Evolutionary conservation across 257 asterid species (phyloP).

Genomic region (Eustoma russellianum): DNA sequence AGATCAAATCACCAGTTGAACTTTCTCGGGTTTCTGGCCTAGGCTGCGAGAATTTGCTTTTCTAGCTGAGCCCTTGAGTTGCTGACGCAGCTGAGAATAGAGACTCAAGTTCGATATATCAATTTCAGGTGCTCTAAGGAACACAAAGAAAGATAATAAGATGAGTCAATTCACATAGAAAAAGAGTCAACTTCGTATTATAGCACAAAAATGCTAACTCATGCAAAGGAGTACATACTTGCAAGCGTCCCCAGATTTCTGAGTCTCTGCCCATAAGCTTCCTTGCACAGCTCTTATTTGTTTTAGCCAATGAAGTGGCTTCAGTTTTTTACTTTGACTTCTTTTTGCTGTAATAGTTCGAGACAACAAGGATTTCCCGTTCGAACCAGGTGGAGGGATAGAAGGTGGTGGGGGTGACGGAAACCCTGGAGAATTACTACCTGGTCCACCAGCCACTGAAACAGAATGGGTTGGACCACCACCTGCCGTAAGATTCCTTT

Average conservation of each 20-base stretch:
- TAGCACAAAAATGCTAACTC: conserved; percentile 1
- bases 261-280: conserved; percentile 98
- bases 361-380: conserved; percentile 49
- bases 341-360: conserved; percentile 46
- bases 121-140: conserved; percentile 82
- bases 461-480: background rate
- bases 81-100: conserved; percentile 77
- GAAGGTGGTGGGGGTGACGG: conserved; percentile 88
- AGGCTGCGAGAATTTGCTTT: conserved; percentile 46
- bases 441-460: conserved; percentile 12
- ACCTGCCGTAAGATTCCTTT: too few species aligned
- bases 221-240: conserved; percentile 35
- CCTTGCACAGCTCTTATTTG: conserved; percentile 88
- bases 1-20: conserved; percentile 63
- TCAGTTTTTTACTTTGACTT: conserved; percentile 58
- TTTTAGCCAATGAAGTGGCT: conserved; percentile 91
- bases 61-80: conserved; percentile 45
- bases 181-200: conserved; percentile 1
- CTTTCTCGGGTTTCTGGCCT: conserved; percentile 70
- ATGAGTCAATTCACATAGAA: background rate
- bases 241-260: conserved; percentile 70
- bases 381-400: conserved; percentile 45
- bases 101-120: conserved; percentile 89
- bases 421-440: conserved; percentile 4
- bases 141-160: conserved; percentile 2